These are phyloP conservation scores for Pleoardoris graminearum DNA, from an alignment of 2,329 filamentous ascomycete species.

Conservation along the genomic window DNA sequence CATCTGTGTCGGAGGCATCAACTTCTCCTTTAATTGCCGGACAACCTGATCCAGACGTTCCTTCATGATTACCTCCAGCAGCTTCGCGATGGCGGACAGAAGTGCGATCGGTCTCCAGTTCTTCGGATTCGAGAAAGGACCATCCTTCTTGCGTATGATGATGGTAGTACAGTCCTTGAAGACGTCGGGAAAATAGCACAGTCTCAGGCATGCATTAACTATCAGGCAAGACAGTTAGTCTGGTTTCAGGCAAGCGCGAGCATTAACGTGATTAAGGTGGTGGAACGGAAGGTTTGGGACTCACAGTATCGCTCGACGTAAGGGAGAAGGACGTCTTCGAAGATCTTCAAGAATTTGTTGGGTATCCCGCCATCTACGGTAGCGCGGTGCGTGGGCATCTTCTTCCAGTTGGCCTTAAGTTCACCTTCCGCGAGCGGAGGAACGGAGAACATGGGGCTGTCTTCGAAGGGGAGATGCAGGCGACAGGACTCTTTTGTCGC, in stretches of 20 bases:
- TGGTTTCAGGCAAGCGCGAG: too few species aligned
- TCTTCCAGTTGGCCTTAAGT: too few species aligned
- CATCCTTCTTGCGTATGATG: not conserved
- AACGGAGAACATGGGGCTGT: not conserved
- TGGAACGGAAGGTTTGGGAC: too few species aligned
- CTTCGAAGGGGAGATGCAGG: not conserved
- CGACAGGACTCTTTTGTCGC: not conserved
- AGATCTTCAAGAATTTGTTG: too few species aligned
- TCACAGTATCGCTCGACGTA: not conserved
- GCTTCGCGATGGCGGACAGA: not conserved
- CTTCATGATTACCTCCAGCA: not conserved
- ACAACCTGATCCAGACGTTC: not conserved
- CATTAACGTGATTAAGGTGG: too few species aligned
- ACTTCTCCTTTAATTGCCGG: too few species aligned
- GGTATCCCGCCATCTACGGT: too few species aligned
- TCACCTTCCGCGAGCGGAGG: not conserved
- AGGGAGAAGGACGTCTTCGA: too few species aligned
- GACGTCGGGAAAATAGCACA: not conserved
- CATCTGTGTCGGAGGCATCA: not conserved
- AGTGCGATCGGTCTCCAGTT: not conserved
- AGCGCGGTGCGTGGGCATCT: too few species aligned
- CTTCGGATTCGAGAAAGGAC: not conserved
- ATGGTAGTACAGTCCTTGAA: not conserved
- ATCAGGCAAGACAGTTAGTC: not conserved
- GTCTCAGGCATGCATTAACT: not conserved